Conservation (phyloP, 257 asterid species). For the Penstemon barbatus region DNA sequence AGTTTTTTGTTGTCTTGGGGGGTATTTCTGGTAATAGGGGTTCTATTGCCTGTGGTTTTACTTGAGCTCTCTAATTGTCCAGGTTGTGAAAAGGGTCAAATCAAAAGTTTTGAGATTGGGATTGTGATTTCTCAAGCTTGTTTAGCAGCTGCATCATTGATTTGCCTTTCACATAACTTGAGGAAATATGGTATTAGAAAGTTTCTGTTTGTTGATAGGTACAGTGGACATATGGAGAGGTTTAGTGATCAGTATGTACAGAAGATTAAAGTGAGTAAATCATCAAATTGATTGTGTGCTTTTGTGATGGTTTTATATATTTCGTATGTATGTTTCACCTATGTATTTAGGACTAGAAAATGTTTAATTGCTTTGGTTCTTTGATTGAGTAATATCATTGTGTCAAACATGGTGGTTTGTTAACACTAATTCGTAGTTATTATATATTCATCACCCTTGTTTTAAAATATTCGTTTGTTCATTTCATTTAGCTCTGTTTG, state of each 20-base stretch:
- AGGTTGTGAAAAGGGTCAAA: conserved; percentile 73
- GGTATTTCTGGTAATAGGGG: conserved; percentile 52
- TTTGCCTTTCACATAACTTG: conserved; percentile 72
- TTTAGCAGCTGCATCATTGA: conserved; percentile 67
- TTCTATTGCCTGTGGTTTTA: conserved; percentile 52
- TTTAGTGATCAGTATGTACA: conserved; percentile 56
- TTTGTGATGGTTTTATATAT: neutral
- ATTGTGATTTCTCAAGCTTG: conserved; percentile 70
- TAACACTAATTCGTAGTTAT: neutral
- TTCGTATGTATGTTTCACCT: too few species aligned
- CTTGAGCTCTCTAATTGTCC: conserved; percentile 64
- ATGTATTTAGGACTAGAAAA: neutral
- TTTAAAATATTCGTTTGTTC: conserved; percentile 12
- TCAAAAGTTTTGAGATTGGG: conserved; percentile 68
- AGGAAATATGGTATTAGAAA: conserved; percentile 53
- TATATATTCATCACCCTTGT: conserved; percentile 2
- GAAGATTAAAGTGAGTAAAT: conserved; percentile 68
- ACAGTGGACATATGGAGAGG: conserved; percentile 68
- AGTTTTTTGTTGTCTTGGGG: conserved; percentile 54
- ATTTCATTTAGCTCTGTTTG: neutral
- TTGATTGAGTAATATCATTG: conserved; percentile 1
- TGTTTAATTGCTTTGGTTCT: neutral
- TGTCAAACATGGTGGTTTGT: conserved; percentile 11
- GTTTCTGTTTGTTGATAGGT: conserved; percentile 79
- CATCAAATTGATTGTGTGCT: conserved; percentile 5